Evolutionary conservation across 305 asterid species (phyloP), one percentile per base, ranked within the genome.

Genomic region (Solanum aculeatissimum): DNA sequence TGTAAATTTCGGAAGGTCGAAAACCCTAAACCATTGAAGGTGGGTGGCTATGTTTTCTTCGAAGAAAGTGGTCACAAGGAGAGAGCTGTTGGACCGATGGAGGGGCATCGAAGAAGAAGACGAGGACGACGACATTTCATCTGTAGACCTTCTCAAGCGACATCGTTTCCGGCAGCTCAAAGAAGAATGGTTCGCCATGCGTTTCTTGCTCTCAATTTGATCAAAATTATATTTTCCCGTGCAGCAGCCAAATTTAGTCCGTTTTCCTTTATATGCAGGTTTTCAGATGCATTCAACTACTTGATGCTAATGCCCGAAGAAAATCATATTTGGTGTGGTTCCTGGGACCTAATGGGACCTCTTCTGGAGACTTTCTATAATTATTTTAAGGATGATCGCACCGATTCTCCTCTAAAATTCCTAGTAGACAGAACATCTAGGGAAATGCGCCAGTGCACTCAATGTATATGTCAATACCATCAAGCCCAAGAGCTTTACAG

Each of bases 341-440:
- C 89, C 49, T 94, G 95, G 97, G 97, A 94, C 81, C 85, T 97
- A 47, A 97, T 97, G 98, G 98, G 98, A 43, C 99, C 99, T 81
- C 93, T 97, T 71, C 91, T 97, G 66, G 99, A 97, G 91, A 94
- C 99, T 81, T 95, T 94, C 85, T 95, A 90, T 89, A 95, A 91
- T 92, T 95, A 94, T 89, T 93, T 88, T 65, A 92, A 93, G 86
- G 97, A 94, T 69, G 93, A 92, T 38, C 83, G 89, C 54, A 42
- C 1, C 47, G 97, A 89, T 91, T 97, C 98, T 81, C 98, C 98
- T 85, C 95, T 97, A 66, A 94, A 94, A 93, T 87, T 91, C 86
- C 83, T 97, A 57, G 92, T 96, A 97, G 86, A 83, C 53, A 90
- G 99, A 88, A 87, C 93, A 84, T 90, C 98, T n/a, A 47, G 75